Conservation (phyloP, 768 basidiomycete genomes). For the Mycena crocata region DNA sequence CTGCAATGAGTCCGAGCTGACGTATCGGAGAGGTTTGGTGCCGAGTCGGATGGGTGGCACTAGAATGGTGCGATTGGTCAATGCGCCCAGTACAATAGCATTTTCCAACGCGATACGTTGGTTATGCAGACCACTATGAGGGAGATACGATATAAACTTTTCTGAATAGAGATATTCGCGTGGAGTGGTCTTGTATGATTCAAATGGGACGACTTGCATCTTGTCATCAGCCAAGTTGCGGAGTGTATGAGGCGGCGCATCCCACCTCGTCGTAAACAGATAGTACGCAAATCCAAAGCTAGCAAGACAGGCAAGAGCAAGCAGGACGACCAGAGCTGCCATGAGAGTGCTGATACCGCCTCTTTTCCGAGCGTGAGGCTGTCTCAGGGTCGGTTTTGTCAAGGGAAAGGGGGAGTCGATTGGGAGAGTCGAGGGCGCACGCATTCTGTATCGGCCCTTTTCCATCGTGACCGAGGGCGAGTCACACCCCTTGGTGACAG, state of each 20-base stretch:
- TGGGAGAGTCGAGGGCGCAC: slow-evolving; percentile 49
- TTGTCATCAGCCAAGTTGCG: slow-evolving; percentile 46
- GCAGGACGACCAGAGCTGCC: slow-evolving; percentile 57
- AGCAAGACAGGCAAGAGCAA: slow-evolving; percentile 59
- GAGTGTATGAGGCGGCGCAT: slow-evolving; percentile 34
- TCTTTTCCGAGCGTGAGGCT: slow-evolving; percentile 1
- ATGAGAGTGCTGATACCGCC: slow-evolving; percentile 46
- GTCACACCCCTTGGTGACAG: slow-evolving; percentile 13
- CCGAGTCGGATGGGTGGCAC: slow-evolving; percentile 83
- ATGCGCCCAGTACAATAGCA: slow-evolving; percentile 75
- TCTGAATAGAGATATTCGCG: slow-evolving; percentile 20
- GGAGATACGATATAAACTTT: slow-evolving; percentile 77
- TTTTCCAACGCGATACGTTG: slow-evolving; percentile 91
- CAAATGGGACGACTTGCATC: slow-evolving; percentile 45
- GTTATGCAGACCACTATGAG: slow-evolving; percentile 89
- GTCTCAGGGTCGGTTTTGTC: slow-evolving; percentile 24
- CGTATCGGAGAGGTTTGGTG: slow-evolving; percentile 67
- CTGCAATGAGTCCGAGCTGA: slow-evolving; percentile 61
- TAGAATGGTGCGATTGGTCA: slow-evolving; percentile 82
- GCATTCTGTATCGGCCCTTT: slow-evolving; percentile 74
- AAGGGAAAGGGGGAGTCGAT: slow-evolving; percentile 33
- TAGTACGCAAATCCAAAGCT: slow-evolving; percentile 75
- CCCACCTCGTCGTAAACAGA: slow-evolving; percentile 73
- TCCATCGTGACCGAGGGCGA: slow-evolving; percentile 78
- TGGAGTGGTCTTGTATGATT: slow-evolving; percentile 22